Conservation (phyloP, 495 filamentous ascomycete genomes). For the Trichocladium antarcticum region DNA sequence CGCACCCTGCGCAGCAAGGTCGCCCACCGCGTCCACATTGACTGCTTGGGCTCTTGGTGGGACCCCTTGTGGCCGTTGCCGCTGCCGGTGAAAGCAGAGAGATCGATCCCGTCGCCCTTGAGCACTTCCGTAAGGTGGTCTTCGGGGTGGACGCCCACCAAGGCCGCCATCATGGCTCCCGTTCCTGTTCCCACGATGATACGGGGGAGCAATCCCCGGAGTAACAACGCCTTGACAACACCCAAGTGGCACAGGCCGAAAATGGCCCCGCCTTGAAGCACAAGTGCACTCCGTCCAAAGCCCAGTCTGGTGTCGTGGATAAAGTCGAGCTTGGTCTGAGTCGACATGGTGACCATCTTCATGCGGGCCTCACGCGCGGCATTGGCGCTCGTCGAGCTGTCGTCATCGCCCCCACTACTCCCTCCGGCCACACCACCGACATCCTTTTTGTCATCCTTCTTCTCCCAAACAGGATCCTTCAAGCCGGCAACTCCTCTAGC, state of each 20-base stretch:
- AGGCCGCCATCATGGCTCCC: slow-evolving; percentile 79
- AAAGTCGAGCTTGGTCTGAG: slow-evolving; percentile 77
- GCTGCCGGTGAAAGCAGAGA: slow-evolving; percentile 60
- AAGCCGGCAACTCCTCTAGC: slow-evolving; percentile 5
- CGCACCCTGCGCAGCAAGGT: slow-evolving; percentile 50
- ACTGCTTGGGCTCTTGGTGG: slow-evolving; percentile 8
- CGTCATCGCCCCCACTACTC: too few species aligned
- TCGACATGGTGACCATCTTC: slow-evolving; percentile 41
- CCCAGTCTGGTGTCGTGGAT: slow-evolving; percentile 84
- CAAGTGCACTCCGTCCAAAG: slow-evolving; percentile 75
- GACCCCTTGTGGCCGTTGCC: slow-evolving; percentile 10
- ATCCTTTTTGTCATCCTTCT: neutral
- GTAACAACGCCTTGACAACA: slow-evolving; percentile 78
- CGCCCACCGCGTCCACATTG: slow-evolving; percentile 37
- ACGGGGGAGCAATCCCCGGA: slow-evolving; percentile 71
- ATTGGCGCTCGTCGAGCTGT: too few species aligned
- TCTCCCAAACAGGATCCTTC: neutral
- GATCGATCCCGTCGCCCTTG: slow-evolving; percentile 67
- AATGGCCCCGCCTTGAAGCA: slow-evolving; percentile 82
- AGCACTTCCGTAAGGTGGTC: slow-evolving; percentile 71
- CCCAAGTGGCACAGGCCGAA: slow-evolving; percentile 89
- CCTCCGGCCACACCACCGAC: neutral
- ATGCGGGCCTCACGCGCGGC: neutral
- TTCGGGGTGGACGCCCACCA: slow-evolving; percentile 82
- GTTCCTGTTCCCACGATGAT: slow-evolving; percentile 89